Evolutionary conservation across 306 rosid genomes (phyloP).

Genomic region (Vigna mungo): DNA sequence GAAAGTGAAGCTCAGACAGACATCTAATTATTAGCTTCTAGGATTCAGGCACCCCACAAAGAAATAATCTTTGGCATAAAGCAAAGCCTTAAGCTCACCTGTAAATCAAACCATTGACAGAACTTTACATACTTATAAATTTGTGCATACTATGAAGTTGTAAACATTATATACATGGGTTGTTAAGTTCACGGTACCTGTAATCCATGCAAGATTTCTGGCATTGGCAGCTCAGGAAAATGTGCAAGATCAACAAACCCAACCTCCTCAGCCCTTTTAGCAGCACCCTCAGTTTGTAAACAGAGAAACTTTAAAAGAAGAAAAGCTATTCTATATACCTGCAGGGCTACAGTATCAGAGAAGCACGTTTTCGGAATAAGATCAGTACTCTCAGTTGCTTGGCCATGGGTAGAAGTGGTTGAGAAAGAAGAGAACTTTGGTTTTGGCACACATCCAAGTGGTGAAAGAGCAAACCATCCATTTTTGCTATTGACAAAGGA

Average conservation of each 20-base stretch:
- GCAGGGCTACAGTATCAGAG: conserved; percentile 79
- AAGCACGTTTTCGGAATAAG: conserved; percentile 62
- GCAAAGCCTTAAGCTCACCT: neutral
- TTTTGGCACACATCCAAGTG: conserved; percentile 70
- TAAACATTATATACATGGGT: conserved; percentile 31
- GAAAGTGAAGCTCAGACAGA: conserved; percentile 32
- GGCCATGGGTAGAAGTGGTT: conserved; percentile 54
- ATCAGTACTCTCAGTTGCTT: conserved; percentile 54
- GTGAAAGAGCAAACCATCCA: conserved; percentile 93
- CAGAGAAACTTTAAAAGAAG: conserved; percentile 85
- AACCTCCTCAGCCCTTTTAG: conserved; percentile 89
- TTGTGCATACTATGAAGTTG: conserved; percentile 14
- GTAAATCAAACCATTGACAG: conserved; percentile 6
- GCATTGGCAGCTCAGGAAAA: conserved; percentile 98
- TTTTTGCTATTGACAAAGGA: conserved; percentile 69
- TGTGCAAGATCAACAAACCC: conserved; percentile 91
- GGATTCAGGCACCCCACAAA: conserved; percentile 11
- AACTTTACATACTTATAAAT: conserved; percentile 10
- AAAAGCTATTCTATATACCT: conserved; percentile 74
- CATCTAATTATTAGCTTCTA: conserved; percentile 20
- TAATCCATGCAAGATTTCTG: conserved; percentile 91
- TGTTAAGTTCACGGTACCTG: conserved; percentile 58
- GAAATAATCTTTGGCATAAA: neutral
- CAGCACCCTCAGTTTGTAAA: conserved; percentile 93
- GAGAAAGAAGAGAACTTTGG: conserved; percentile 63